phyloP scores from a whole-genome alignment of 1,284 basidiomycete species.

The Ganoderma leucocontextum region DNA sequence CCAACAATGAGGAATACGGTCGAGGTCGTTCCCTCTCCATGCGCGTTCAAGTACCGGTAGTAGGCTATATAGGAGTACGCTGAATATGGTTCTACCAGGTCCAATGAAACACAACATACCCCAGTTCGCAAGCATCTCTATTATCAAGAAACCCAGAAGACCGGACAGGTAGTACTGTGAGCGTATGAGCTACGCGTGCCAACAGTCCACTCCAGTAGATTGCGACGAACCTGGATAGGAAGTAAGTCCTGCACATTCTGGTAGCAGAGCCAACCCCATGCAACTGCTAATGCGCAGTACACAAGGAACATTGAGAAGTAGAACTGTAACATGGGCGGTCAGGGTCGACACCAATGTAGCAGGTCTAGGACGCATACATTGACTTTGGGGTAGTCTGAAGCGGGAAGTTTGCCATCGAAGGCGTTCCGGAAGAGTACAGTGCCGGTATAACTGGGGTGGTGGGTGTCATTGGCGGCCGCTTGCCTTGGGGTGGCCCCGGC shows the following conservation, averaged over 20 bases:
- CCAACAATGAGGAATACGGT: constrained; percentile 89
- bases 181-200: background rate
- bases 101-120: constrained; percentile 50
- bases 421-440: constrained; percentile 88
- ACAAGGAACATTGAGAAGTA: constrained; percentile 86
- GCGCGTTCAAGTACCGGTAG: constrained; percentile 91
- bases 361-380: constrained; percentile 62
- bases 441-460: constrained; percentile 86
- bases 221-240: constrained; percentile 74
- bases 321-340: constrained; percentile 63
- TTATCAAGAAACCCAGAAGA: constrained; percentile 86
- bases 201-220: background rate
- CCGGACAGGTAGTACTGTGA: constrained; percentile 92
- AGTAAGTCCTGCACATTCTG: constrained; percentile 85
- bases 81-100: constrained; percentile 7
- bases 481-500: constrained; percentile 41
- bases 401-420: constrained; percentile 90
- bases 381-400: constrained; percentile 98
- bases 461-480: constrained; percentile 58
- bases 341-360: background rate
- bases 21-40: constrained; percentile 78
- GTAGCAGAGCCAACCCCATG: constrained; percentile 90
- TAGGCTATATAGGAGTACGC: constrained; percentile 58
- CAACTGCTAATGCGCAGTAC: constrained; percentile 73
- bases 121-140: constrained; percentile 95